Base-by-base conservation (phyloP, 164 flowering plant species). In the Protea cynaroides region DNA sequence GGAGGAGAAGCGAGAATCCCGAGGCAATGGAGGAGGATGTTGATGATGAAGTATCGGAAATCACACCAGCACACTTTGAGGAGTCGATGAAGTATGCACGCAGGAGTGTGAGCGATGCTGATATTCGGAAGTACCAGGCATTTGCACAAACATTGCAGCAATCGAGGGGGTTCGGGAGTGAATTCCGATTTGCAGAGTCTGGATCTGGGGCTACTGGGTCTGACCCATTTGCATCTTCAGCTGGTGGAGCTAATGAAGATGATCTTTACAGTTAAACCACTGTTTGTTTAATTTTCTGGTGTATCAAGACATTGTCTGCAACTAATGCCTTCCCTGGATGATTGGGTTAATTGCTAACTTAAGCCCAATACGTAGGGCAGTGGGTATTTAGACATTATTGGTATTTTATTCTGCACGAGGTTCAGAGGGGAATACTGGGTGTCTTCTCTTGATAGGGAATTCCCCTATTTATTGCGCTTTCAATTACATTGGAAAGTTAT, bases 21-120 rank as follows among this genome's bases (percentile, higher is more conserved):
- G 92, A 84, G 71, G 87, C 89, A 1, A 85, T 84, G 92, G 92
- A 85, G 66, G 89, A 85, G 73, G 89, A 84, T 60, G 77, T 78
- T 7, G 88, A 84, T 9, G 89, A 87, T 55, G 92, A 85, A 53
- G 86, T 85, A 47, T 60, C 89, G 0, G 88, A 87, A 72, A 87
- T 87, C 63, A 87, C 71, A 67, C 80, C 88, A 10, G 86, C 84
- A 23, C 92, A 85, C 59, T 87, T 87, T 67, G 92, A 87, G 69
- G 92, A 87, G 53, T 85, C 92, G 1, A 87, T 86, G 92, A 86
- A 86, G 74, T 86, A 59, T 59, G 92, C 92, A 10, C 64, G 92
- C 10, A 76, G 89, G 75, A 84, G 89, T 79, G 92, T 86, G 19
- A 86, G 89, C 25, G 87, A 86, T 69, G 92, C 89, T 10, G 92